Percentiles rank a stretch among this genome's conserved stretches.
Conservation (phyloP, 768 basidiomycete genomes). For the Trametes cinnabarina region DNA sequence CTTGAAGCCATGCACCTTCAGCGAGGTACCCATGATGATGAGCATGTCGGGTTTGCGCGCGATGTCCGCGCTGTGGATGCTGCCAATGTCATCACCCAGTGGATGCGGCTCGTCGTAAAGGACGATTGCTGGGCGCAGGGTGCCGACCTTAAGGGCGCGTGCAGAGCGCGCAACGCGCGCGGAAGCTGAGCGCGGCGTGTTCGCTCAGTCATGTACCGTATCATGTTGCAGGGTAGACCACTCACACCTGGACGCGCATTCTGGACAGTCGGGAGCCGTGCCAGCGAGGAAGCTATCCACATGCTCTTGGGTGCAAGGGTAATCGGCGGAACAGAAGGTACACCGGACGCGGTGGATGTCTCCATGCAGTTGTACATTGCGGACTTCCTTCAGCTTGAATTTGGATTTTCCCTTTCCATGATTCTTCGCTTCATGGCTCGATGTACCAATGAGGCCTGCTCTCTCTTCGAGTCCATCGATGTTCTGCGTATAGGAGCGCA, state of each 20-base stretch:
- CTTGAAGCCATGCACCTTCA: slow-evolving; percentile 94
- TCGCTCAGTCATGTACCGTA: background rate
- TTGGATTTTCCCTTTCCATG: slow-evolving; percentile 69
- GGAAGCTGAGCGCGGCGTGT: slow-evolving; percentile 45
- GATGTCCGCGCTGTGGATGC: slow-evolving; percentile 74
- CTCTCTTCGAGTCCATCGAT: slow-evolving; percentile 92
- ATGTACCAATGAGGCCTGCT: slow-evolving; percentile 70
- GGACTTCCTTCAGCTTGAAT: slow-evolving; percentile 66
- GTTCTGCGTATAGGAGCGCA: slow-evolving; percentile 96
- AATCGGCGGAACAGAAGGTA: slow-evolving; percentile 76
- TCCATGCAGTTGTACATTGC: slow-evolving; percentile 92
- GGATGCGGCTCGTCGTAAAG: slow-evolving; percentile 95
- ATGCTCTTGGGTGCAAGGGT: slow-evolving; percentile 64
- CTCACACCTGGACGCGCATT: slow-evolving; percentile 81
- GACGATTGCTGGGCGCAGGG: slow-evolving; percentile 90
- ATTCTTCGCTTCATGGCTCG: slow-evolving; percentile 48
- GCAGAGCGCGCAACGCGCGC: slow-evolving; percentile 82
- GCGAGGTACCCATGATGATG: slow-evolving; percentile 95
- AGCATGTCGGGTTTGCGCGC: slow-evolving; percentile 83
- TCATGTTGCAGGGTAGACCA: slow-evolving; percentile 18
- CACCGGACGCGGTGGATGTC: slow-evolving; percentile 92
- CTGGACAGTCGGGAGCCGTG: slow-evolving; percentile 78
- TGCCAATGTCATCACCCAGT: slow-evolving; percentile 87
- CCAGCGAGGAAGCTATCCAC: slow-evolving; percentile 66
- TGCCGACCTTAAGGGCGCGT: slow-evolving; percentile 74